Conservation (phyloP, 2,329 filamentous ascomycete genomes). For the Penicillium sp. region DNA sequence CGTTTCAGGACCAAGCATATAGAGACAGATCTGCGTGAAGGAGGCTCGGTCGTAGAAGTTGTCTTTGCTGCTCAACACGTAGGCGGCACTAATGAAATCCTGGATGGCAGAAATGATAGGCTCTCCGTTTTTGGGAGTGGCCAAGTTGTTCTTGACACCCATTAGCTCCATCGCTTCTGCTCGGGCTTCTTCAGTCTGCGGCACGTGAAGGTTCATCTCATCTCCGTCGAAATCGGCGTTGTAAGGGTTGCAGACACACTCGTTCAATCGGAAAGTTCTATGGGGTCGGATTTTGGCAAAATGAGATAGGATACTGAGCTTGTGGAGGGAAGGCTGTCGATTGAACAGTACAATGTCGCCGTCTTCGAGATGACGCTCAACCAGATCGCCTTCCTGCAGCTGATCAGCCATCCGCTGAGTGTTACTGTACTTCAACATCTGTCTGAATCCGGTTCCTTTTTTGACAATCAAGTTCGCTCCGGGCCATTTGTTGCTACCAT, state of each 20-base stretch:
- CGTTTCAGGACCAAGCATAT: conserved; percentile 82
- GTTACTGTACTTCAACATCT: conserved; percentile 72
- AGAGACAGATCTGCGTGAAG: conserved; percentile 86
- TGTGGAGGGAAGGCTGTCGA: conserved; percentile 94
- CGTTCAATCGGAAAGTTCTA: conserved; percentile 93
- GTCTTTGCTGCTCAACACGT: conserved; percentile 86
- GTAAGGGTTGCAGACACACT: conserved; percentile 97
- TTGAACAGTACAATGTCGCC: conserved; percentile 97
- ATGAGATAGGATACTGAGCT: conserved; percentile 97
- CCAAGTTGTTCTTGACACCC: conserved; percentile 95
- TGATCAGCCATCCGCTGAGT: conserved; percentile 68
- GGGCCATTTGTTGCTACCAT: conserved; percentile 76
- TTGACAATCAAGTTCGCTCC: conserved; percentile 82
- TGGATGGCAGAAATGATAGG: conserved; percentile 99
- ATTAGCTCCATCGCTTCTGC: conserved; percentile 94
- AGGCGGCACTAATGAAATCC: conserved; percentile 97
- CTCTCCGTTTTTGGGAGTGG: conserved; percentile 94
- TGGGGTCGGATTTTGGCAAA: conserved; percentile 89
- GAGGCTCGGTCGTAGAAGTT: conserved; percentile 84
- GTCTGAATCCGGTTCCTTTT: conserved; percentile 67
- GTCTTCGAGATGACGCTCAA: conserved; percentile 92
- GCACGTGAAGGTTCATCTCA: conserved; percentile 98
- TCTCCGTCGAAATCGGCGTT: conserved; percentile 99
- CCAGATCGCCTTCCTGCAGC: conserved; percentile 78
- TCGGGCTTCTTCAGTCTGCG: conserved; percentile 93